Base-by-base conservation (phyloP, 495 filamentous ascomycete species). In the Podospora conica region DNA sequence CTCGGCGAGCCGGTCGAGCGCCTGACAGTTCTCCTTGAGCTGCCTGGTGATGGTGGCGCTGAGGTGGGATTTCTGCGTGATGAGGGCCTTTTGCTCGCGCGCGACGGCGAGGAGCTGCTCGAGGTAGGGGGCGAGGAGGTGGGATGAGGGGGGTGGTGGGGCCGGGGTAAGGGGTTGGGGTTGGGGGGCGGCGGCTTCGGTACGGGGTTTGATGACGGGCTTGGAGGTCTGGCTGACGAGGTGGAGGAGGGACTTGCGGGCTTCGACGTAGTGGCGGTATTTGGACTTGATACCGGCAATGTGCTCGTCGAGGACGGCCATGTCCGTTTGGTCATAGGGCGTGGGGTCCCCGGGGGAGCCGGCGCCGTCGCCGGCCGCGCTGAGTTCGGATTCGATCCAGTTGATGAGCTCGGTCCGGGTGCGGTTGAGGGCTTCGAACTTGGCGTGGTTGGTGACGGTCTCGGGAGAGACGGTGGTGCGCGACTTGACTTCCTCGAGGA, bases 321-420 rank as follows among this genome's bases (percentile, higher is more conserved):
- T 76, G 15, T 68, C 61, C 69, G 78, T 65, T 68, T 67, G 48
- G 27, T 77, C 79, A 54, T 70, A 76, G 59, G 78, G 75, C 3
- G 27, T 31, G 76, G 79, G 61, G 78, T 79, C 55, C 74, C 72
- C 9, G 68, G 66, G 66, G 10, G 72, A 78, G 58, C 79, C 79
- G 20, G 75, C 77, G 11, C 75, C 80, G 55, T 81, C 81, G 10
- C 77, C 81, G 23, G 84, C 85, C 61, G 80, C 84, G 28, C 80
- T 78, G 9, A 92, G 76, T 66, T 89, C 88, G 12, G 81, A 78
- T 72, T 92, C 88, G 23, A 92, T 88, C 89, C 89, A 92, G 68
- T 82, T 81, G 53, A 91, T 88, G 62, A 92, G 76, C 59, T 86
- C 87, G 70, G 85, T 82, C 24, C 89, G 80, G 3, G 86, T 86